Evolutionary conservation across 2,329 filamentous ascomycete species (phyloP), one percentile per base, ranked within the genome.

Genomic region (Fusarium longipes): DNA sequence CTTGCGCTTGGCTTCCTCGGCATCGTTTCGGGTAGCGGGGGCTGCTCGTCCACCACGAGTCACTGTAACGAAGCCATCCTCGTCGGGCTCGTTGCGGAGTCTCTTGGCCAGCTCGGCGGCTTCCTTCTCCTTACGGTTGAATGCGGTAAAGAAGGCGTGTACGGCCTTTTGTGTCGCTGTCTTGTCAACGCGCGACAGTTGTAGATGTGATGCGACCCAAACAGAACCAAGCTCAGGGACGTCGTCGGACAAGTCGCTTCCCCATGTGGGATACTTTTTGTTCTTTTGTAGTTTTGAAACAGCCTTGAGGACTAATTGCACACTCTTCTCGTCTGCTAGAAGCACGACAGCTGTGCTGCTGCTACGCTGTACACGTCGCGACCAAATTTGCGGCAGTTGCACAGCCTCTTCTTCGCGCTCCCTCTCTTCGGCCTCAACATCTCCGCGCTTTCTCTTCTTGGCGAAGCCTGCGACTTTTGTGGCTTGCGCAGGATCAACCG

Each of bases 41-140:
- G 90, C 91, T 8, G 84, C 84, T 58, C 90, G 83, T 36, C 92
- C 91, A 25, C 93, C 93, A 54, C 92, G 86, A 2, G 90, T 91
- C 24, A 99, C 96, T 5, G 94, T 98, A 47, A 98, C 86, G 77
- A 99, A 99, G 3, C 96, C 96, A 77, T 99, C 96, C 74, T 93
- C 94, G 77, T 99, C 96, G 1, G 95, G 93, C 73, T 93, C 89
- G 70, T 91, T 90, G 63, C 92, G 88, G 63, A 90, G 82, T 55
- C 86, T 82, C 80, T 87, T 89, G 75, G 80, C 91, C 75, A 82
- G 84, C 80, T 82, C 89, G 68, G 74, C 85, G 70, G 83, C 89
- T 78, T 83, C 90, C 79, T 78, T 88, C 83, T 86, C 91, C 80
- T 83, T 92, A 81, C 75, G 86, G 81, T 84, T 91, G 81, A 93